Conservation (phyloP, 164 flowering plant species). For the Magnolia officinalis region DNA sequence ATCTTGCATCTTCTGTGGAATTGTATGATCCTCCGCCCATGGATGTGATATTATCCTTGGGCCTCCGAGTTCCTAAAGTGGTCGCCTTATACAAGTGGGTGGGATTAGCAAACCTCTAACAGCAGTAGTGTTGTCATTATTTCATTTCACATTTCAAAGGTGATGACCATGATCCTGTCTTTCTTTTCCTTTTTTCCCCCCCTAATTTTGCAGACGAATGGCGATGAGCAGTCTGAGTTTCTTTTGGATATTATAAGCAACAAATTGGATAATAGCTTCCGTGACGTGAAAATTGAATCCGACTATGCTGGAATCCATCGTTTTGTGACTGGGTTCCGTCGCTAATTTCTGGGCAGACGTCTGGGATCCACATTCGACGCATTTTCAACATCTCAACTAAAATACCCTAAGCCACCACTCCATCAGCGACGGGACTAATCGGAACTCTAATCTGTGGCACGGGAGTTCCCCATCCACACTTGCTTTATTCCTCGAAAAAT, state of each 20-base stretch:
- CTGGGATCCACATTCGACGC: too few species aligned
- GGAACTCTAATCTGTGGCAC: too few species aligned
- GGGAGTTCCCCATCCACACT: too few species aligned
- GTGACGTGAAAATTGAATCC: constrained; percentile 36
- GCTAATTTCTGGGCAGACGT: background rate
- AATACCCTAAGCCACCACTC: too few species aligned
- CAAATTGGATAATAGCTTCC: constrained; percentile 26
- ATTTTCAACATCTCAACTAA: too few species aligned
- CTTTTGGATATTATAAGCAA: constrained; percentile 46
- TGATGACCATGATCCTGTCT: background rate
- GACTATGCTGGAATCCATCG: constrained; percentile 76
- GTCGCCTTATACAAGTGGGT: too few species aligned
- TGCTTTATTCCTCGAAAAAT: too few species aligned
- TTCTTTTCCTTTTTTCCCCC: too few species aligned
- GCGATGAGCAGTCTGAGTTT: constrained; percentile 60
- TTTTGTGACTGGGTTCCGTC: constrained; percentile 58
- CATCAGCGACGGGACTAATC: too few species aligned
- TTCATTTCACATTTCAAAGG: background rate
- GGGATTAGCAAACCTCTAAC: background rate
- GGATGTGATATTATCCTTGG: background rate
- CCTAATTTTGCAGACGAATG: constrained; percentile 62
- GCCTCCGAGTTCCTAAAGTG: background rate
- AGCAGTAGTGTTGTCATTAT: background rate
- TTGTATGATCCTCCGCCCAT: background rate
- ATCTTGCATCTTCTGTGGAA: background rate